Conservation (phyloP, 495 filamentous ascomycete genomes). For the Xylaria telfairii region DNA sequence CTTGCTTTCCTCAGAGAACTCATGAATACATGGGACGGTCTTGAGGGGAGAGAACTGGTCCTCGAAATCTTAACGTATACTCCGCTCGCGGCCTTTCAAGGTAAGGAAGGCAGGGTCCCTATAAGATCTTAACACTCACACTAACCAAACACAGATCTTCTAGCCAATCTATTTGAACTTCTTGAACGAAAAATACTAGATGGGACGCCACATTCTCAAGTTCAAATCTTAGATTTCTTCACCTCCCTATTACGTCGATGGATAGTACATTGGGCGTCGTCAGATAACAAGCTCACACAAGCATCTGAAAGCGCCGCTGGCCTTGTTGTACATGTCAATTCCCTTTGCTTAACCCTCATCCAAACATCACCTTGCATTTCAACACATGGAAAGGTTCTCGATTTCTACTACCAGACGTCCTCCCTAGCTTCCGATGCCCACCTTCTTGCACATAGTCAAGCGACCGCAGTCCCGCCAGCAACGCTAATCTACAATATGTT, state of each 20-base stretch:
- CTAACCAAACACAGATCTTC: conserved; percentile 54
- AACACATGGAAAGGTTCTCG: conserved; percentile 62
- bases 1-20: conserved; percentile 68
- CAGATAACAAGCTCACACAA: conserved; percentile 32
- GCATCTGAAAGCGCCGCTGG: conserved; percentile 47
- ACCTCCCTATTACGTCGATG: conserved; percentile 72
- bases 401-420: conserved; percentile 70
- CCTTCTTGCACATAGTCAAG: conserved; percentile 32
- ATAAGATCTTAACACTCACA: conserved; percentile 14
- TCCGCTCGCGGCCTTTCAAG: conserved; percentile 64
- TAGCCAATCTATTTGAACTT: conserved; percentile 55
- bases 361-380: conserved; percentile 50
- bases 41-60: conserved; percentile 61
- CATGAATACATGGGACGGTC: conserved; percentile 72
- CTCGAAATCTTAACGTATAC: conserved; percentile 70
- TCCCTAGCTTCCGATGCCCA: conserved; percentile 61
- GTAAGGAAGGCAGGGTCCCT: conserved; percentile 43
- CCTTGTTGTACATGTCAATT: conserved; percentile 65
- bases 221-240: conserved; percentile 71
- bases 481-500: conserved; percentile 72
- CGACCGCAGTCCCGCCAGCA: conserved; percentile 66
- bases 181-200: conserved; percentile 66
- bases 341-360: conserved; percentile 66
- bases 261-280: conserved; percentile 55
- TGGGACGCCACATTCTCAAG: conserved; percentile 54